Percentiles rank a stretch among this genome's conserved stretches.
These are phyloP conservation scores for Spirogloea muscicola DNA, from an alignment of 139 green algal genomes.

Conservation along the genomic window DNA sequence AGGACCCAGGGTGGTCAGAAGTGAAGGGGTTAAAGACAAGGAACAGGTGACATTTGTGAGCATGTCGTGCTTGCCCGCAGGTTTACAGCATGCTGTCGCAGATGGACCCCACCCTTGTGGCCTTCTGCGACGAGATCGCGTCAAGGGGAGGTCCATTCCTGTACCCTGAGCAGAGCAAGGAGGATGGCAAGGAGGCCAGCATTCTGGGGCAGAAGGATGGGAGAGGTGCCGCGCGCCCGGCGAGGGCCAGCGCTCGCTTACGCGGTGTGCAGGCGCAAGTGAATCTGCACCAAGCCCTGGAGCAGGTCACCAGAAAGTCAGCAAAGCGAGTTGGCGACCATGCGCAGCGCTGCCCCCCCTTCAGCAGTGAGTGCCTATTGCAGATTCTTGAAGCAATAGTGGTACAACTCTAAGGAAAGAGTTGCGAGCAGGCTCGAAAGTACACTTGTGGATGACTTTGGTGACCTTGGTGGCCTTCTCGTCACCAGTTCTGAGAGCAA, in stretches of 20 bases:
- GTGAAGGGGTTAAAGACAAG: neutral
- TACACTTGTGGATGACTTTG: neutral
- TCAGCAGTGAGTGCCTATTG: neutral
- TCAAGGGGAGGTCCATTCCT: constrained; percentile 15
- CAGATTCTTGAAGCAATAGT: neutral
- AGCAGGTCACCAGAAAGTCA: neutral
- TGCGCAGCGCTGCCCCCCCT: neutral
- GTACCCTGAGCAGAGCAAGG: neutral
- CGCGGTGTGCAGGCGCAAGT: constrained; percentile 19
- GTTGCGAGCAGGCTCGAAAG: neutral
- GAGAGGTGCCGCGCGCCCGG: neutral
- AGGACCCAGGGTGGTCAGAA: neutral
- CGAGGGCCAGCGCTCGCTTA: constrained; percentile 16
- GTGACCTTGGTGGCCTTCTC: too few species aligned
- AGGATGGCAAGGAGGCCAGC: neutral
- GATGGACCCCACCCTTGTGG: constrained; percentile 31
- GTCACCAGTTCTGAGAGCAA: too few species aligned
- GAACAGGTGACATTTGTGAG: neutral
- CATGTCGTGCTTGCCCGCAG: neutral
- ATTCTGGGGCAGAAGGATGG: neutral
- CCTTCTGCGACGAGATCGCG: constrained; percentile 26
- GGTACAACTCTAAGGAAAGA: neutral
- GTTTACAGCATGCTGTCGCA: constrained; percentile 40
- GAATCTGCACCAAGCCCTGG: constrained; percentile 9
- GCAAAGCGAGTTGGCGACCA: constrained; percentile 7